Evolutionary conservation across 2,329 filamentous ascomycete species (phyloP).

Genomic region (Colletotrichum zoysiae): DNA sequence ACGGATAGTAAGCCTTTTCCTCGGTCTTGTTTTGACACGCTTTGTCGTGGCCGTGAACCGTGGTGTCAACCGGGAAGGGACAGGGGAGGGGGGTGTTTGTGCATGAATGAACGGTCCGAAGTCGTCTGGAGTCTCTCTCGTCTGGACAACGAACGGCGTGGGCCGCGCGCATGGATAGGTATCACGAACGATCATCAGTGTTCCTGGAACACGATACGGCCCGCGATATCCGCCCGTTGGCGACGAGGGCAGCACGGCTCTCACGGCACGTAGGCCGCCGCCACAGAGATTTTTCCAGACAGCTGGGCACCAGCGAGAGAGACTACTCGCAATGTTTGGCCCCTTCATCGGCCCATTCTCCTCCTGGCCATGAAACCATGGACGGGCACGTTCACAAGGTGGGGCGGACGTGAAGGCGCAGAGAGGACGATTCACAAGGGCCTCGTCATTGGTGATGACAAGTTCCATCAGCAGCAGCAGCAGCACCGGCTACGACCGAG

Average conservation of each 20-base stretch:
- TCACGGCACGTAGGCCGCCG: not conserved
- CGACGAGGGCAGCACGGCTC: not conserved
- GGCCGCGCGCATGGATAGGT: not conserved
- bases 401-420: not conserved
- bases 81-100: not conserved
- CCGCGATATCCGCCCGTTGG: not conserved
- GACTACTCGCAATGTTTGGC: not conserved
- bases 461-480: not conserved
- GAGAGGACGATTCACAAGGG: conserved; percentile 6
- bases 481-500: not conserved
- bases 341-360: conserved; percentile 13
- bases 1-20: not conserved
- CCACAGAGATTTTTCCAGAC: not conserved
- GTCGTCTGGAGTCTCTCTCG: not conserved
- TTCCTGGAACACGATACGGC: not conserved
- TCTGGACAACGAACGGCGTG: not conserved
- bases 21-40: conserved; percentile 4
- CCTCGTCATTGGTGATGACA: not conserved
- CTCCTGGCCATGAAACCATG: not conserved
- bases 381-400: not conserved
- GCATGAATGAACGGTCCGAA: not conserved
- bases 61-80: not conserved
- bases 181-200: not conserved
- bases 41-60: conserved; percentile 9
- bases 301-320: not conserved